Base-by-base conservation (phyloP, 805 yeast genomes). In the Ogataea trehalophila region DNA sequence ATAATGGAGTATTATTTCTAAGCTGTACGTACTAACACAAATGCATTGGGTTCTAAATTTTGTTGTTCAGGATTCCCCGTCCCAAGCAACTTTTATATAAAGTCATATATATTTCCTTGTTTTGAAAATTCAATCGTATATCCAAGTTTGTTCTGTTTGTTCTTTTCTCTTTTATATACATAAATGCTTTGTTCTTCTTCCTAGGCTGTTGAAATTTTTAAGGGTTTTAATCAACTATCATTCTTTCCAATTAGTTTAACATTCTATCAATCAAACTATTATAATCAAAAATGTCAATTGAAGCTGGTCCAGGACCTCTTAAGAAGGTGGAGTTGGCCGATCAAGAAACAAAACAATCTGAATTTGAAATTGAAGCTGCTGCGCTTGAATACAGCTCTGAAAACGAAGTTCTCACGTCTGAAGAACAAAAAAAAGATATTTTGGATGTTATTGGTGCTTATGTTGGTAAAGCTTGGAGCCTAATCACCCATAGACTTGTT, bases 321-420 rank as follows among this genome's bases (percentile, higher is more conserved):
- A n/a, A 14, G 3, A 33, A 39, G 3, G 2, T 23, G 11, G 41
- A 39, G n/a, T n/a, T 37, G 9, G 15, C 35, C 7, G 46, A 29
- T 40, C 41, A 34, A 16, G 39, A 43, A 8, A 18, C 37, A 1
- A 26, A 39, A 5, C 33, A 42, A 4, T 23, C 52, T 18, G 41
- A 43, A 33, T 18, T 42, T 37, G 48, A 45, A 13, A 11, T 45
- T 7, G 46, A 48, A 18, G 37, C 36, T 16, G 31, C 22, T 23
- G 40, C 33, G 9, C 31, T 22, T 22, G 37, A n/a, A 15, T 44
- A 38, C 13, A 29, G 29, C 2, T 16, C 37, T 20, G 41, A 39
- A 36, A 37, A 29, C 13, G 33, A 42, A 20, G 17, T 3, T n/a
- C 20, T 18, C 9, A 5, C 40, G 13, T 26, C 31, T 26, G 31